Conservation (phyloP, 2,329 filamentous ascomycete species). For the Beauveria australis region DNA sequence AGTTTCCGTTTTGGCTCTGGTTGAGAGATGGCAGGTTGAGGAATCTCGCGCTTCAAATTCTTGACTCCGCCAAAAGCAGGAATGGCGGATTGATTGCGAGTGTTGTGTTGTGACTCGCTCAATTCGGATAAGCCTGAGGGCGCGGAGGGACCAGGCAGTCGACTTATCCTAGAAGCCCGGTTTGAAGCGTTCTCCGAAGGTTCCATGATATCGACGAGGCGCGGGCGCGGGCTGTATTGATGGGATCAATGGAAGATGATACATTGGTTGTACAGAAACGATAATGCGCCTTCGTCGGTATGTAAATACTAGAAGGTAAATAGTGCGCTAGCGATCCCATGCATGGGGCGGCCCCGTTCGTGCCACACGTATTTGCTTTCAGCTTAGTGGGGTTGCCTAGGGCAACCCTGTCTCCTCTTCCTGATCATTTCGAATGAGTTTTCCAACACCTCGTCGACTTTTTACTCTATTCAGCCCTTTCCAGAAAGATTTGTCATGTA, state of each 20-base stretch:
- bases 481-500: too few relatives aligned
- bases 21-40: slow-evolving; percentile 36
- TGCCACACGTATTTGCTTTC: slow-evolving; percentile 9
- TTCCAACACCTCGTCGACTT: too few relatives aligned
- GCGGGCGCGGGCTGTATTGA: not conserved
- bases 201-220: slow-evolving; percentile 5
- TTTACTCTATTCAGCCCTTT: too few relatives aligned
- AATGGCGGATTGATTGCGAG: slow-evolving; percentile 36
- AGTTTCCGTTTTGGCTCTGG: slow-evolving; percentile 55
- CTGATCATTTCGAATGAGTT: too few relatives aligned
- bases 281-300: not conserved
- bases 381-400: slow-evolving; percentile 4
- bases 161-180: slow-evolving; percentile 9
- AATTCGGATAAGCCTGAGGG: slow-evolving; percentile 40
- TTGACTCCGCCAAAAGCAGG: slow-evolving; percentile 31
- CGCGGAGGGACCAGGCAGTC: slow-evolving; percentile 9
- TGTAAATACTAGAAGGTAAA: too few relatives aligned
- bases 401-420: not conserved
- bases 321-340: not conserved
- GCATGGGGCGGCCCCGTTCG: not conserved
- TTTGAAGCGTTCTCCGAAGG: slow-evolving; percentile 6
- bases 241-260: not conserved
- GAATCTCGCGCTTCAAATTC: slow-evolving; percentile 43
- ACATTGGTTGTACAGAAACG: not conserved
- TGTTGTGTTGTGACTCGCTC: slow-evolving; percentile 53